These are phyloP conservation scores for Mollisia scopiformis DNA, from an alignment of 2,329 filamentous ascomycete species.

Conservation along the genomic window DNA sequence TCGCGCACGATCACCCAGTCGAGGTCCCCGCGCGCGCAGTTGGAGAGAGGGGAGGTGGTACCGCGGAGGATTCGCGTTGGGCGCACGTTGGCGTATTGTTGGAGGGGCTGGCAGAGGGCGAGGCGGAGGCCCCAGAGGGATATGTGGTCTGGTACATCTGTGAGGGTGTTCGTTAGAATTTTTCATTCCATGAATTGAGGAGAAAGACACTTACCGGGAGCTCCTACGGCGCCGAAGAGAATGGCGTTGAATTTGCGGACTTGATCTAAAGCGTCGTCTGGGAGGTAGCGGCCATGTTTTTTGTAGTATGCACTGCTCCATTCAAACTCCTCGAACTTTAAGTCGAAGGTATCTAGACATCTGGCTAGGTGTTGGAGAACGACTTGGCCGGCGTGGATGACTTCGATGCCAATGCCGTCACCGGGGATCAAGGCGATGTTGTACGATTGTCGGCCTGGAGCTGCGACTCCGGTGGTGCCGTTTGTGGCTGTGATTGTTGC, in stretches of 20 bases:
- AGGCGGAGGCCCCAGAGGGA: constrained; percentile 67
- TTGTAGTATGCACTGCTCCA: constrained; percentile 64
- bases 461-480: constrained; percentile 1
- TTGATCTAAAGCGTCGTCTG: constrained; percentile 56
- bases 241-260: constrained; percentile 61
- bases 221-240: constrained; percentile 63
- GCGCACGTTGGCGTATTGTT: constrained; percentile 69
- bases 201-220: constrained; percentile 46
- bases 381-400: constrained; percentile 61
- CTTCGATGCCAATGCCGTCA: constrained; percentile 66
- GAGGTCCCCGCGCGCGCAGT: constrained; percentile 49
- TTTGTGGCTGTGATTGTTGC: background rate
- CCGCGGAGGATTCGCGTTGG: constrained; percentile 62
- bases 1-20: constrained; percentile 70
- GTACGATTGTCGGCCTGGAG: constrained; percentile 36
- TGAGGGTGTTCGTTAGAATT: background rate
- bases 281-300: constrained; percentile 60
- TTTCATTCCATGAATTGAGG: background rate
- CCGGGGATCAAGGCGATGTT: constrained; percentile 63
- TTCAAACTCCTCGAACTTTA: constrained; percentile 62
- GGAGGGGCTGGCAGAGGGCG: constrained; percentile 64
- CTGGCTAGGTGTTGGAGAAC: constrained; percentile 59
- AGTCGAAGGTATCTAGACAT: constrained; percentile 57
- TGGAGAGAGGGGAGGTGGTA: constrained; percentile 55
- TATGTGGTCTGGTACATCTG: constrained; percentile 65